These are phyloP conservation scores for Antitrichia curtipendula DNA, from an alignment of 225 moss, liverwort and hornwort species.

Conservation along the genomic window DNA sequence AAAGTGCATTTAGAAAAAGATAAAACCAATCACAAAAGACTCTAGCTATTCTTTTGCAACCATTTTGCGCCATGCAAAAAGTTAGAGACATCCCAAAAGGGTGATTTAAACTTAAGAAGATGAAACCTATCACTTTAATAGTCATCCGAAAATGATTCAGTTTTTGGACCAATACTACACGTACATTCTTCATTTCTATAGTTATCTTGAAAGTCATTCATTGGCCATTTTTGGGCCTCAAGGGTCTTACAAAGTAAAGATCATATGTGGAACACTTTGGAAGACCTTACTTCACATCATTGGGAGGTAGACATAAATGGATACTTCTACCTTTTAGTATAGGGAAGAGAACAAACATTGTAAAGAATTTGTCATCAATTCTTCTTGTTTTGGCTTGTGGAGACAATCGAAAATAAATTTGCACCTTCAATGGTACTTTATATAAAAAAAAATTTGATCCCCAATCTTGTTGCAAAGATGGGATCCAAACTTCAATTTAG, in stretches of 20 bases:
- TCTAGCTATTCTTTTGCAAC: background rate
- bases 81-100: background rate
- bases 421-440: fast-evolving
- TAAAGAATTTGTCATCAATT: background rate
- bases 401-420: background rate
- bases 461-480: background rate
- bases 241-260: background rate
- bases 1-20: fast-evolving
- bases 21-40: background rate
- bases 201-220: background rate
- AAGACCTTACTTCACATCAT: background rate
- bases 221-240: no score
- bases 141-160: background rate
- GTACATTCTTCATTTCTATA: background rate
- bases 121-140: no score
- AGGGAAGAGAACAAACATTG: background rate
- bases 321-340: background rate
- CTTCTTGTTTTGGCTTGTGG: background rate
- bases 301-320: background rate
- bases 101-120: background rate
- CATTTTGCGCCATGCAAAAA: background rate
- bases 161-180: background rate
- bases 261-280: background rate
- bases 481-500: background rate
- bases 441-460: background rate